Conservation (phyloP, 73 alveolate genomes). For the Uronychia binucleata region DNA sequence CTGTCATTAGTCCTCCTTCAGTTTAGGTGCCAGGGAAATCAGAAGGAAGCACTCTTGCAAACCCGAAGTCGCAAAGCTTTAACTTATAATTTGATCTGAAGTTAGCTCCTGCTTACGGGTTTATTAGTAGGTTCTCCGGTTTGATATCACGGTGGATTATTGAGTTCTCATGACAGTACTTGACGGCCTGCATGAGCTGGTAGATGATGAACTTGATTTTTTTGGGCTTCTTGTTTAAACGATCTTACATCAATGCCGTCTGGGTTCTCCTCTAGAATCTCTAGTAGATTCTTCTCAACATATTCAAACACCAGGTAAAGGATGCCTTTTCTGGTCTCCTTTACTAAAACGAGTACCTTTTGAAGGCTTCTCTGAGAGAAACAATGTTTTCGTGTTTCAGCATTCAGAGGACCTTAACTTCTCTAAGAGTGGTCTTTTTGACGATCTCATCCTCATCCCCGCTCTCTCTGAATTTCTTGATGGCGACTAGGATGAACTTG, state of each 20-base stretch:
- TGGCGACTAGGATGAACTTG: conserved; percentile 81
- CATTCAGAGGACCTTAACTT: conserved; percentile 90
- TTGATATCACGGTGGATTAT: conserved; percentile 85
- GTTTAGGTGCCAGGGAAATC: conserved; percentile 29
- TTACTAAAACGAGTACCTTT: conserved; percentile 51
- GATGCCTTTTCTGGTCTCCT: conserved; percentile 80
- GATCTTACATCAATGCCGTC: conserved; percentile 85
- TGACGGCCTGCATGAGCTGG: conserved; percentile 68
- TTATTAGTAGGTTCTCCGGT: conserved; percentile 80
- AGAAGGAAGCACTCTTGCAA: conserved; percentile 78
- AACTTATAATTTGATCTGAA: conserved; percentile 35
- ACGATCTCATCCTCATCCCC: conserved; percentile 96
- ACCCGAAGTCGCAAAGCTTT: conserved; percentile 88
- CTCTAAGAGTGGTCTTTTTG: conserved; percentile 92
- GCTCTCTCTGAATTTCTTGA: conserved; percentile 93
- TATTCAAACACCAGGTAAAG: conserved; percentile 95
- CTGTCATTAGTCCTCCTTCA: too few relatives aligned
- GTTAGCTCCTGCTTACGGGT: conserved; percentile 28
- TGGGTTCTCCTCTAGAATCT: conserved; percentile 91
- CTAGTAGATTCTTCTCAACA: conserved; percentile 94
- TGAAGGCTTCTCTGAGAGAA: conserved; percentile 90
- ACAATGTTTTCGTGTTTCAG: conserved; percentile 92
- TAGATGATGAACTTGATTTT: conserved; percentile 51
- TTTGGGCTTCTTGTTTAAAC: conserved; percentile 42
- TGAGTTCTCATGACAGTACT: conserved; percentile 57